Conservation (phyloP, 106 monocot species). For the Dioscorea alata region DNA sequence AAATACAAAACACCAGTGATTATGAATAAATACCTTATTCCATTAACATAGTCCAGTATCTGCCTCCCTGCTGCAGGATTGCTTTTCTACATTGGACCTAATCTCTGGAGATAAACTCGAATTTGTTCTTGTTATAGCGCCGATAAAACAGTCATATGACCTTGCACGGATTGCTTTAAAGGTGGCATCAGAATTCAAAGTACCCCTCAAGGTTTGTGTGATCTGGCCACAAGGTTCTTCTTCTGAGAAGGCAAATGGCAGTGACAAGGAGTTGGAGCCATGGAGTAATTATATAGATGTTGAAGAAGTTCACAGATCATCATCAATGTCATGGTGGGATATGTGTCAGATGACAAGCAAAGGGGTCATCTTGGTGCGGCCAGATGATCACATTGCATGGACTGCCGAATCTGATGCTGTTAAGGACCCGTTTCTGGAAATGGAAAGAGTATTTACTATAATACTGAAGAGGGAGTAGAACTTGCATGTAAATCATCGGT, state of each 20-base stretch:
- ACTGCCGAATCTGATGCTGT: constrained; percentile 30
- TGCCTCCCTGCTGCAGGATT: constrained; percentile 34
- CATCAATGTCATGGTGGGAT: constrained; percentile 73
- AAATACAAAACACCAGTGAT: too few species aligned
- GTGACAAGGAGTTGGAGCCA: constrained; percentile 27
- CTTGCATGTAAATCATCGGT: too few species aligned
- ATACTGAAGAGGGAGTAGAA: constrained; percentile 17
- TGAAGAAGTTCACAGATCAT: constrained; percentile 38
- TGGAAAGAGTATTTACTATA: constrained; percentile 42
- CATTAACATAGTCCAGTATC: too few species aligned
- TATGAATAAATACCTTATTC: too few species aligned
- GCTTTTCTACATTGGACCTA: constrained; percentile 80
- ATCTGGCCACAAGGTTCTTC: constrained; percentile 73
- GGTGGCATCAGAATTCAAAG: constrained; percentile 32
- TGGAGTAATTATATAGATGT: constrained; percentile 63
- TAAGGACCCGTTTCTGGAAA: constrained; percentile 25
- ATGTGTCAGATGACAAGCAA: constrained; percentile 51
- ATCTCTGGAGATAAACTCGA: constrained; percentile 67
- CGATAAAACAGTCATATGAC: constrained; percentile 63
- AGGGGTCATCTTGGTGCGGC: constrained; percentile 78
- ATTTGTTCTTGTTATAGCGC: constrained; percentile 82
- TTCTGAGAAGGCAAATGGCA: constrained; percentile 11
- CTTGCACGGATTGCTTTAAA: constrained; percentile 48
- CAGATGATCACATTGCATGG: constrained; percentile 96
- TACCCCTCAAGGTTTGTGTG: constrained; percentile 59